Conservation (phyloP, 345 rosid genomes). For the Ceriops zippeliana region DNA sequence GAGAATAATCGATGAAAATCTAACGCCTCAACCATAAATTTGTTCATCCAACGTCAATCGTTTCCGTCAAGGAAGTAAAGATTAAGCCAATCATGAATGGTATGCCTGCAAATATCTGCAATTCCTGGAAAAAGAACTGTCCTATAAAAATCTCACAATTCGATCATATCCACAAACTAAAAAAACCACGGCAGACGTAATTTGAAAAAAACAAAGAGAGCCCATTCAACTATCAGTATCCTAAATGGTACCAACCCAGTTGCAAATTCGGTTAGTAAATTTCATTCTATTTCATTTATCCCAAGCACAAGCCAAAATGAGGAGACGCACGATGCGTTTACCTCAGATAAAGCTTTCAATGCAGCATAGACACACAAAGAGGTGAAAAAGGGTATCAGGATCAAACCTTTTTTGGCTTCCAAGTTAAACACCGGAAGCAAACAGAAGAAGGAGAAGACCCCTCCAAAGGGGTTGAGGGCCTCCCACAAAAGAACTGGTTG, state of each 20-base stretch:
- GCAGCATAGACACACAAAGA: not conserved
- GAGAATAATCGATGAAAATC: too few relatives aligned
- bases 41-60: too few relatives aligned
- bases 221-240: too few relatives aligned
- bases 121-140: too few relatives aligned
- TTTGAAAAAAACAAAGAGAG: too few relatives aligned
- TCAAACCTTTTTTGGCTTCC: not conserved
- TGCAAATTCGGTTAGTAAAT: slow-evolving; percentile 1
- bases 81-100: too few relatives aligned
- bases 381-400: not conserved
- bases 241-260: not conserved
- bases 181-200: too few relatives aligned
- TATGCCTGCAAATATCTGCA: too few relatives aligned
- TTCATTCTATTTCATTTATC: not conserved
- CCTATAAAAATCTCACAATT: too few relatives aligned
- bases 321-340: slow-evolving; percentile 2
- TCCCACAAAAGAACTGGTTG: not conserved
- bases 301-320: slow-evolving; percentile 2
- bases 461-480: not conserved
- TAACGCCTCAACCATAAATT: too few relatives aligned
- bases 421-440: not conserved
- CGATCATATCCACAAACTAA: too few relatives aligned
- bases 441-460: not conserved
- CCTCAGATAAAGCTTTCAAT: not conserved
- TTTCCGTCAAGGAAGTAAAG: too few relatives aligned